These are phyloP conservation scores for Digitaria exilis DNA, from an alignment of 202 grass and related monocot species.

Conservation along the genomic window DNA sequence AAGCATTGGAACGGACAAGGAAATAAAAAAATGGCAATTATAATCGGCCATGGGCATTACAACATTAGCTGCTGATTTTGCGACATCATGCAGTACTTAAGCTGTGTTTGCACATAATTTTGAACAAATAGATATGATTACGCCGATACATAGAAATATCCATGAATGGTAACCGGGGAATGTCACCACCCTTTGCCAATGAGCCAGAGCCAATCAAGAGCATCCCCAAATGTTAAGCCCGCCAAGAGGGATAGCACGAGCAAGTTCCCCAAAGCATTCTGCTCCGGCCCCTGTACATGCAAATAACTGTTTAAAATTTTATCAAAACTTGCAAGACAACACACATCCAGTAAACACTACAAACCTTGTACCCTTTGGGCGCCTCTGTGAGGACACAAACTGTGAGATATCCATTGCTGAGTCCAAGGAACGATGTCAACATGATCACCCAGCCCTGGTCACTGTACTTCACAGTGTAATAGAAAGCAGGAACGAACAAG, in stretches of 20 bases:
- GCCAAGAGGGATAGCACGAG: conserved; percentile 59
- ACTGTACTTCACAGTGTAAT: conserved; percentile 64
- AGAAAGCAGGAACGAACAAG: conserved; percentile 71
- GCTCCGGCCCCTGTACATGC: conserved; percentile 57
- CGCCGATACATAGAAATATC: background rate
- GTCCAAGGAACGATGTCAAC: conserved; percentile 60
- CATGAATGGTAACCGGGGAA: background rate
- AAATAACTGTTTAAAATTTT: background rate
- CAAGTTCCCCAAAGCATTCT: conserved; percentile 77
- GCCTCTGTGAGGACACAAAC: conserved; percentile 63
- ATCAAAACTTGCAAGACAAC: background rate
- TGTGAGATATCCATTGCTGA: conserved; percentile 63
- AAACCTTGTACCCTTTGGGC: conserved; percentile 71
- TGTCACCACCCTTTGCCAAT: conserved; percentile 79
- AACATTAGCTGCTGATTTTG: background rate
- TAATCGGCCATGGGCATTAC: background rate
- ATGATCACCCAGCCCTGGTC: conserved; percentile 65
- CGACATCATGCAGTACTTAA: background rate
- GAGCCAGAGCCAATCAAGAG: conserved; percentile 75
- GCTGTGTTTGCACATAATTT: background rate
- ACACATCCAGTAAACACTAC: background rate
- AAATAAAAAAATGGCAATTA: background rate
- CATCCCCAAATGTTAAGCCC: conserved; percentile 57
- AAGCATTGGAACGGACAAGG: background rate
- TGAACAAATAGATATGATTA: background rate